Evolutionary conservation across 345 rosid genomes (phyloP), one percentile per base, ranked within the genome.

Genomic region (Salix arbutifolia): DNA sequence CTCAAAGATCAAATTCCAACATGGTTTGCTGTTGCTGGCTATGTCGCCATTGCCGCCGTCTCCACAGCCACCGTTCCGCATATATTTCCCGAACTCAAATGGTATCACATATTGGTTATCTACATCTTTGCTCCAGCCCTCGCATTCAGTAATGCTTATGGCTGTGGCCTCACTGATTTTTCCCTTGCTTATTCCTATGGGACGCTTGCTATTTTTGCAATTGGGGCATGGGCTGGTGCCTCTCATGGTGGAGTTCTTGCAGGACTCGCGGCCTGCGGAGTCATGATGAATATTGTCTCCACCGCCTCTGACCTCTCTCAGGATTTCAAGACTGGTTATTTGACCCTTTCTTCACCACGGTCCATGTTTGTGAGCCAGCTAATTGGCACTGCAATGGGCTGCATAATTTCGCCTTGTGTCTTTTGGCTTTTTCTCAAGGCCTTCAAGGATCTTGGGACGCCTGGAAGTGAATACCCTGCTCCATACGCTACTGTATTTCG

Each of bases 381-480:
- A 23, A 73, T 76, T 12, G 85, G 85, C 30, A 83, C 80, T 3
- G 78, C 83, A 18, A 83, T 79, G 77, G 83, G 83, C n/a, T 83
- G 83, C n/a, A 12, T 83, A 17, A 64, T 76, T 37, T 72, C 85
- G 16, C 85, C 80, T 0, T 46, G 73, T 5, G 76, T 79, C 14
- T 82, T 78, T 69, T 82, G 79, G 74, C 77, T 82, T 68, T 82
- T 82, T 77, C 78, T 78, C 69, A 82, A 82, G 62, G 82, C 82
- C 13, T 83, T 78, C 53, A 19, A 70, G 5, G 72, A 65, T 31
- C 33, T 30, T 2, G 67, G 67, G n/a, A 31, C 19, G 14, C 8
- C 67, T 31, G 67, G 67, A 26, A 65, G 67, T 31, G 3, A 14
- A 26, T 65, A 65, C 67, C 64, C 64, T 58, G 64, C 64, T 58